phyloP scores from a whole-genome alignment of 75 land plant species.

The Picea glauca region DNA sequence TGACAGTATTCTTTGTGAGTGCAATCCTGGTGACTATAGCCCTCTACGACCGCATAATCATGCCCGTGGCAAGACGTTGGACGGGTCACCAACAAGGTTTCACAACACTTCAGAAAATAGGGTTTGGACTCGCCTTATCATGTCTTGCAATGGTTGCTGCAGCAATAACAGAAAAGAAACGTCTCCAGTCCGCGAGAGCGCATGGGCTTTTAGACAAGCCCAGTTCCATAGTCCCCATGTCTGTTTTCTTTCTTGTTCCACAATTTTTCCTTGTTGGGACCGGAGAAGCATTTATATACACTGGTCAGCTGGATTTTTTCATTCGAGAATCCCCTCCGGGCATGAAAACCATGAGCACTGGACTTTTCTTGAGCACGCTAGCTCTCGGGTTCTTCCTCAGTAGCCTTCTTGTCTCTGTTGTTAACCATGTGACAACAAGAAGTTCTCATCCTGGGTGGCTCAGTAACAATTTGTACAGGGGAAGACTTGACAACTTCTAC shows the following conservation, averaged over 20 bases:
- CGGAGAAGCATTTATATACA: conserved; percentile 44
- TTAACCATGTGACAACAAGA: conserved; percentile 6
- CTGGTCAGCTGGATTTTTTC: conserved; percentile 60
- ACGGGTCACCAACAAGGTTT: conserved; percentile 42
- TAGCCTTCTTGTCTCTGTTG: conserved; percentile 39
- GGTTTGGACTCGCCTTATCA: conserved; percentile 44
- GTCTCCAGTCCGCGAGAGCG: conserved; percentile 24
- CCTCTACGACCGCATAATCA: conserved; percentile 52
- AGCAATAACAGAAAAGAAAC: conserved; percentile 40
- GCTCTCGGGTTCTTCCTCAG: conserved; percentile 51
- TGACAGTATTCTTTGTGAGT: conserved; percentile 39
- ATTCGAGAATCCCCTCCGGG: conserved; percentile 63
- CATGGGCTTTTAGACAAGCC: conserved; percentile 9
- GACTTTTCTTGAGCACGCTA: conserved; percentile 51
- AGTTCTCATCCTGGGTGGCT: not conserved
- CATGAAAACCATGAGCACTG: conserved; percentile 63
- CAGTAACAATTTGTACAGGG: not conserved
- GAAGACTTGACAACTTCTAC: conserved; percentile 69
- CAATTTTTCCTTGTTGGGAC: conserved; percentile 54
- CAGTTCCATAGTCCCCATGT: conserved; percentile 25
- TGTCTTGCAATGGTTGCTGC: conserved; percentile 57
- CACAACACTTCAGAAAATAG: conserved; percentile 62
- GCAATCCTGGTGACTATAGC: conserved; percentile 49
- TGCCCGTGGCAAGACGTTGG: conserved; percentile 34
- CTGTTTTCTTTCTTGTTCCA: conserved; percentile 39